Evolutionary conservation across 164 flowering plant genomes (phyloP), one percentile per base, ranked within the genome.

Genomic region (Houttuynia cordata): DNA sequence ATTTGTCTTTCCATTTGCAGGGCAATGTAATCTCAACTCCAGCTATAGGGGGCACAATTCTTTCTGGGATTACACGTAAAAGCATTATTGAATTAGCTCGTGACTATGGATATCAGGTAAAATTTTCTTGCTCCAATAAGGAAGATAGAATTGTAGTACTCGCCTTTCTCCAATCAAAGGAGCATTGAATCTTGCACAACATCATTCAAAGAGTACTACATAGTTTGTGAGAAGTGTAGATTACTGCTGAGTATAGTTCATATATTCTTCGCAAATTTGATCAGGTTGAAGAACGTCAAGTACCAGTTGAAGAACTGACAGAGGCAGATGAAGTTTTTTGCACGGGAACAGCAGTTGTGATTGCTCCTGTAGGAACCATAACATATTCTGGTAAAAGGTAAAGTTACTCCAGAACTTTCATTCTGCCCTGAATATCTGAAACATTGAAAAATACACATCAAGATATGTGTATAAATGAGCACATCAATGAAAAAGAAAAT

Each of bases 311-410:
- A 1, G 98, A 92, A 60, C 45, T 92, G 67, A 51, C 71, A 34
- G 78, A 81, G 15, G 96, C 96, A 0, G 87, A 89, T 37, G 97
- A 92, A 76, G 90, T 89, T 13, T 92, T 92, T 68, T 80, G 91
- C 80, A 86, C 97, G 0, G 97, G 97, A 71, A 87, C 96, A 14
- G 96, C 97, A 1, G 96, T 86, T 21, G 87, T 78, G 13, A 77
- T 91, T 56, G 83, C 90, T 55, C 73, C 85, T 10, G 96, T 88
- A 1, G 91, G 96, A 56, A 82, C 81, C 59, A 65, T 91, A 5
- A 81, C 91, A 39, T 76, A 80, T 69, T 75, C 71, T 54, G 78
- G 69, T 21, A 70, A 68, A 69, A 91, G 91, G 97, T 91, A 74
- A 63, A 25, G 13, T 12, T 58, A 22, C 10, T 7, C 12, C 49